phyloP scores from a whole-genome alignment of 495 filamentous ascomycete species.

The Xylaria sp. region DNA sequence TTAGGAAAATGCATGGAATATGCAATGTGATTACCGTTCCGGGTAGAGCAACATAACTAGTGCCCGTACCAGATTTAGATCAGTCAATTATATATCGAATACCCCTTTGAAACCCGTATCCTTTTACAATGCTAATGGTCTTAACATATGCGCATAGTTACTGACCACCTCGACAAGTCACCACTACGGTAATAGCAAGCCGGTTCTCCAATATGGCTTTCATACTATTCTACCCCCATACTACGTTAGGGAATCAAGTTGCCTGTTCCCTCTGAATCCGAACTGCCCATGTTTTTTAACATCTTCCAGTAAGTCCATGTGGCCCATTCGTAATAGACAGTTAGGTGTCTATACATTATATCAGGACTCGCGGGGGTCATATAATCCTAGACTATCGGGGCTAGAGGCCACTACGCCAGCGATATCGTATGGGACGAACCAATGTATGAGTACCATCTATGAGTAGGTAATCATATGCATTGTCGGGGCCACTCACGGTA shows the following conservation, averaged over 20 bases:
- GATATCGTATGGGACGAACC: background rate
- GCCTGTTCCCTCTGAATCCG: background rate
- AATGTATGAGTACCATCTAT: background rate
- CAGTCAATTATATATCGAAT: background rate
- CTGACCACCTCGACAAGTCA: background rate
- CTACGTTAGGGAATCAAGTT: background rate
- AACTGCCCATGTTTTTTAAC: background rate
- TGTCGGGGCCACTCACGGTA: background rate
- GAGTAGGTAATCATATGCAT: background rate
- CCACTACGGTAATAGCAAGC: background rate
- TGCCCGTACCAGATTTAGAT: background rate
- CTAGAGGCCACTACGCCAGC: background rate
- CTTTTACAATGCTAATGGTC: too few relatives aligned
- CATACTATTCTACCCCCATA: too few relatives aligned
- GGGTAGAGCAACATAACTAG: background rate
- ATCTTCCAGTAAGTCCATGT: background rate
- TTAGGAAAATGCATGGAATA: background rate
- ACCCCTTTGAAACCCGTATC: background rate
- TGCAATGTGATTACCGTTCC: background rate
- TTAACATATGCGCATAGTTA: background rate
- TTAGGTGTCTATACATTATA: constrained; percentile 3
- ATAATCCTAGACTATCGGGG: background rate
- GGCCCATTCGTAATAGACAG: background rate
- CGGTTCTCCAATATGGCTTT: background rate
- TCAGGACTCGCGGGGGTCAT: background rate